Evolutionary conservation across 768 basidiomycete species (phyloP).

Genomic region (Filobasidium wieringae): DNA sequence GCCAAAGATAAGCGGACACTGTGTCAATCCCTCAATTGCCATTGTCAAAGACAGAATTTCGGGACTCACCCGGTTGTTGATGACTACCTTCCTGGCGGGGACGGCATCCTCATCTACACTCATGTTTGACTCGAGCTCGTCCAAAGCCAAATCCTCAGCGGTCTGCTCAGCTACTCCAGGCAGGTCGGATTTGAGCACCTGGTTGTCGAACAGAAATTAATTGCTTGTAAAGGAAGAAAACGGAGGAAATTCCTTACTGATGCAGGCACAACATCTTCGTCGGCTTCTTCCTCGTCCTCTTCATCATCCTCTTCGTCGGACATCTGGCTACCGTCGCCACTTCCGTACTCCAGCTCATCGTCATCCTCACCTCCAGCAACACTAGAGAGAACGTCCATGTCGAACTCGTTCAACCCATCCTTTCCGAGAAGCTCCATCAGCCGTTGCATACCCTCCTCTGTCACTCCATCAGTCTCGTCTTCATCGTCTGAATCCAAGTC

Average conservation of each 20-base stretch:
- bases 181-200: too few relatives aligned
- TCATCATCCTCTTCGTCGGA: conserved; percentile 31
- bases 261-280: conserved; percentile 21
- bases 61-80: conserved; percentile 61
- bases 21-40: background rate
- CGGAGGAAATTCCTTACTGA: conserved; percentile 32
- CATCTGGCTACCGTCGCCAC: conserved; percentile 18
- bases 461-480: conserved; percentile 9
- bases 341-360: conserved; percentile 16
- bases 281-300: conserved; percentile 41
- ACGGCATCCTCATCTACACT: conserved; percentile 66
- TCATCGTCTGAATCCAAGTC: conserved; percentile 4
- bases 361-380: conserved; percentile 35
- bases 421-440: conserved; percentile 20
- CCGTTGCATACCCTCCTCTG: conserved; percentile 10
- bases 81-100: conserved; percentile 67
- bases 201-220: too few relatives aligned
- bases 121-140: conserved; percentile 49
- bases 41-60: background rate
- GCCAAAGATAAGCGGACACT: background rate
- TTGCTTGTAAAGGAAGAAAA: too few relatives aligned
- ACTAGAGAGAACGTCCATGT: conserved; percentile 38
- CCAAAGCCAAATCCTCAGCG: conserved; percentile 48
- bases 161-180: conserved; percentile 35
- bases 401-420: conserved; percentile 57